Conservation (phyloP, 495 filamentous ascomycete genomes). For the Hypoxylon subgilvum region DNA sequence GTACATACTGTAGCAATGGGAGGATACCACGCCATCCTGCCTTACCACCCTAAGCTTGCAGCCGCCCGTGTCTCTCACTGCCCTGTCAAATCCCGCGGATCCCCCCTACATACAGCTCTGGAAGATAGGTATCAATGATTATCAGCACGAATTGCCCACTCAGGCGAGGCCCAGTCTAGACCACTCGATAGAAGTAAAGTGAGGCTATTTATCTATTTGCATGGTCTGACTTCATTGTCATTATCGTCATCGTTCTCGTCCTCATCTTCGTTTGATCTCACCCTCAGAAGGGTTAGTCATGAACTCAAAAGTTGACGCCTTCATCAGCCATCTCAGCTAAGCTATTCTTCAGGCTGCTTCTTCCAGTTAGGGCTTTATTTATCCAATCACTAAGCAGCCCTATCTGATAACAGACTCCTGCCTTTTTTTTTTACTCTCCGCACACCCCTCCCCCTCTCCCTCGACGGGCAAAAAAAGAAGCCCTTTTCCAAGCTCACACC, state of each 20-base stretch:
- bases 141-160: constrained; percentile 15
- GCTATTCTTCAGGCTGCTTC: constrained; percentile 4
- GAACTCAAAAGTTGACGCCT: constrained; percentile 12
- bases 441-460: constrained; percentile 26
- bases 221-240: constrained; percentile 15
- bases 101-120: constrained; percentile 3
- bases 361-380: constrained; percentile 7
- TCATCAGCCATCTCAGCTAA: constrained; percentile 20
- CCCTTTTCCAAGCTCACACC: constrained; percentile 30
- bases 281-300: constrained; percentile 7
- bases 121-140: constrained; percentile 4
- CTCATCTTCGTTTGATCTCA: constrained; percentile 1
- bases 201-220: constrained; percentile 27
- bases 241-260: constrained; percentile 12
- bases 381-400: constrained; percentile 22
- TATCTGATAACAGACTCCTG: constrained; percentile 26
- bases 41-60: constrained; percentile 10
- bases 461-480: constrained; percentile 17
- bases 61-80: no score
- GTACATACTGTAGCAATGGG: no score
- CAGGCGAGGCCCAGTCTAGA: constrained; percentile 18
- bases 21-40: no score
- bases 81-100: constrained; percentile 15
- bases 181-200: constrained; percentile 5
- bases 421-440: constrained; percentile 30